Evolutionary conservation across 805 yeast species (phyloP).

Genomic region (Nakazawaea sp.): DNA sequence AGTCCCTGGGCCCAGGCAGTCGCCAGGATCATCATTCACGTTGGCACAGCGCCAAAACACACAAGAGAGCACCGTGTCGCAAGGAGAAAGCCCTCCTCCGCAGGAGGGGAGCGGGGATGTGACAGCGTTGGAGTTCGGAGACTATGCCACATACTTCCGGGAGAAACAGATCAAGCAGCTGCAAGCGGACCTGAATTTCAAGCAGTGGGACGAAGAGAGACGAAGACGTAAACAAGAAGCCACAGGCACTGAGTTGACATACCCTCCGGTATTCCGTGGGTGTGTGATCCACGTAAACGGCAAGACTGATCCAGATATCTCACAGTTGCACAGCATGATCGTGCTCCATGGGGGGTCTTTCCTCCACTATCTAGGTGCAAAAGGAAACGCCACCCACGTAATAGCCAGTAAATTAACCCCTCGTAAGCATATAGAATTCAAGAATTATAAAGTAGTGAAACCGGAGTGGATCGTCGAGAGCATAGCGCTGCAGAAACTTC

Average conservation of each 20-base stretch:
- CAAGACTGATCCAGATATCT: conserved; percentile 73
- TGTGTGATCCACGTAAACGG: conserved; percentile 84
- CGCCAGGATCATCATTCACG: too few species aligned
- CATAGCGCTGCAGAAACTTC: conserved; percentile 35
- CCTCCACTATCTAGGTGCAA: conserved; percentile 59
- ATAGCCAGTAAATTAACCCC: conserved; percentile 77
- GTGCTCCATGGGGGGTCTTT: conserved; percentile 77
- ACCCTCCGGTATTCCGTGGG: conserved; percentile 45
- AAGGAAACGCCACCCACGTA: conserved; percentile 76
- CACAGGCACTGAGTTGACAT: conserved; percentile 9
- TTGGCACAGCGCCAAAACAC: too few species aligned
- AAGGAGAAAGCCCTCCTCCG: background rate
- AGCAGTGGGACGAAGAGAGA: conserved; percentile 40
- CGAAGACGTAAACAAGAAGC: conserved; percentile 14
- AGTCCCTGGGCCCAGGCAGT: too few species aligned
- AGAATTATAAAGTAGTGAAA: conserved; percentile 64
- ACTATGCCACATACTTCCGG: conserved; percentile 56
- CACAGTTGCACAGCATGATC: conserved; percentile 63
- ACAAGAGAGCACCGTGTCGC: too few species aligned
- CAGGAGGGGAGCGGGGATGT: conserved; percentile 18
- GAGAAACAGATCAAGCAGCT: conserved; percentile 61
- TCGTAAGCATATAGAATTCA: conserved; percentile 58
- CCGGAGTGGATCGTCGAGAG: conserved; percentile 81
- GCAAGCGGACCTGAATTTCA: conserved; percentile 41
- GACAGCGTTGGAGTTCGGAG: conserved; percentile 53